Evolutionary conservation across 1,284 basidiomycete species (phyloP), one percentile per base, ranked within the genome.

Genomic region (Laetiporus sulphureus): DNA sequence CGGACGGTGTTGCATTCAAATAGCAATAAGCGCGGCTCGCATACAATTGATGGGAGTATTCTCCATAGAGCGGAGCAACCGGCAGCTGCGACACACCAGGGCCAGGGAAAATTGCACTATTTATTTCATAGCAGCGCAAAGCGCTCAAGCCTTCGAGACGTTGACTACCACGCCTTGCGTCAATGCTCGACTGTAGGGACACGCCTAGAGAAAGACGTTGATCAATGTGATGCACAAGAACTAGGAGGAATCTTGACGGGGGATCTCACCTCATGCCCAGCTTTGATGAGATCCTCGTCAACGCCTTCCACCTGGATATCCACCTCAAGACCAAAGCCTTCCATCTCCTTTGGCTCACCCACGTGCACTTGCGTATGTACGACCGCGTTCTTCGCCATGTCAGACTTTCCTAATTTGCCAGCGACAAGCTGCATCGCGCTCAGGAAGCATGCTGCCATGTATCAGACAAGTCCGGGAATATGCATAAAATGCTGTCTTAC

Each of bases 171-270:
- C 64, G 8, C 79, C 79, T 46, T 77, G 68, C 23, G 60, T 63
- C 51, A 83, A 58, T 4, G 78, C 76, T 33, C 82, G 77, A 44
- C 81, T 84, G 53, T 85, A 86, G 1, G 83, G 83, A 56, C 83
- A 85, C 38, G 74, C 68, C 83, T 86, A 50, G 31, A 31, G 33
- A 50, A 4, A 43, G 8, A 42, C 16, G 24, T 42, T 36, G 36
- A 13, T 40, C 38, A 30, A 41, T 42, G 15, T 22, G 16, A 25
- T 19, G 40, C 31, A 23, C 46, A 32, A 32, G 12, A 21, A 21
- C 3, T 15, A 35, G 8, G 23, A 30, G 25, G n/a, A 30, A 21
- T 27, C 7, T 19, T 23, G 39, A 32, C 6, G 21, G 24, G 39
- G 42, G 58, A 27, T 8, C 25, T 27, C 67, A 84, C 83, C 66